These are phyloP conservation scores for Penicillium cinerascens DNA, from an alignment of 495 filamentous ascomycete species.

Conservation along the genomic window DNA sequence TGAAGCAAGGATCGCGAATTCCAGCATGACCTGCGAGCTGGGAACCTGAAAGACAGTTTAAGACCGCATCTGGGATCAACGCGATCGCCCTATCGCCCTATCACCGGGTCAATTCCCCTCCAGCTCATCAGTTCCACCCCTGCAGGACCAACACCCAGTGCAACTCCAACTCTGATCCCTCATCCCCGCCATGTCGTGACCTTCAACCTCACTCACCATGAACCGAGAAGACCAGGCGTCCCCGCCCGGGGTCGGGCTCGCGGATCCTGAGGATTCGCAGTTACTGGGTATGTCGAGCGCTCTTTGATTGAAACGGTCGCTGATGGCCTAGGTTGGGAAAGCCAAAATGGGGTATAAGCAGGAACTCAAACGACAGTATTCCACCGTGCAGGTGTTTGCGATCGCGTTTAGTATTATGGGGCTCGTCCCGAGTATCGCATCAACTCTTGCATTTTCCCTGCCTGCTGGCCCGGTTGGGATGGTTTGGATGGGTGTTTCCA, in stretches of 20 bases:
- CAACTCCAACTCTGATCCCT: neutral
- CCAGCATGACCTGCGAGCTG: too few species aligned
- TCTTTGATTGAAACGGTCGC: neutral
- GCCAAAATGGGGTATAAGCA: slow-evolving; percentile 63
- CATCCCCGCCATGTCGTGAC: neutral
- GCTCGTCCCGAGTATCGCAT: slow-evolving; percentile 63
- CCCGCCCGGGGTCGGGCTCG: neutral
- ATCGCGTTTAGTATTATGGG: slow-evolving; percentile 73
- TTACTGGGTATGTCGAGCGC: slow-evolving; percentile 29
- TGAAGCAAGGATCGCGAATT: too few species aligned
- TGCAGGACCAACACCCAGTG: too few species aligned
- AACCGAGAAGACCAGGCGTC: neutral
- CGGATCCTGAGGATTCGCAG: slow-evolving; percentile 10
- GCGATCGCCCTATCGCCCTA: too few species aligned
- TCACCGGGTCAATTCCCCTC: too few species aligned
- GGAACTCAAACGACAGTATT: slow-evolving; percentile 63
- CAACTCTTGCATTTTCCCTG: slow-evolving; percentile 60
- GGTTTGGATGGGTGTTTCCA: slow-evolving; percentile 47
- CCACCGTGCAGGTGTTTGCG: slow-evolving; percentile 62
- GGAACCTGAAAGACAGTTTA: too few species aligned
- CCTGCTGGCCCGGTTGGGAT: slow-evolving; percentile 67
- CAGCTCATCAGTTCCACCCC: too few species aligned
- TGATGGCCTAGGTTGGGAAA: slow-evolving; percentile 1
- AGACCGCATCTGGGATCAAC: too few species aligned
- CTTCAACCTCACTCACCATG: neutral